Evolutionary conservation across 345 rosid genomes (phyloP), one percentile per base, ranked within the genome.

Genomic region (Rhodomyrtus tomentosa): DNA sequence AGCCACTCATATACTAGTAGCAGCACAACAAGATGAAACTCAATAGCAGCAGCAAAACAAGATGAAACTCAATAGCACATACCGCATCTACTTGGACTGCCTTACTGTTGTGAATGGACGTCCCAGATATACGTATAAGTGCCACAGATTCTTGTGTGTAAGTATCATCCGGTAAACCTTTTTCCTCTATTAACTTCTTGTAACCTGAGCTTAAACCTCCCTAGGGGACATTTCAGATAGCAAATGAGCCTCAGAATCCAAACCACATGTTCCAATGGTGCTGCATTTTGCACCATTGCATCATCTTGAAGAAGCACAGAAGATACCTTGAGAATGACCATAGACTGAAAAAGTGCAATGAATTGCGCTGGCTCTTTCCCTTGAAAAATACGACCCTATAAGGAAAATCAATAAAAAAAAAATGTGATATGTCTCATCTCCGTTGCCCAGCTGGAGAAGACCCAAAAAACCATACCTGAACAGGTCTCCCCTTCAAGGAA

Each of bases 311-410:
- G 62, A 55, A 50, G 49, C 62, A 80, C 85, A 59, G 55, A 55
- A 42, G 55, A 58, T 94, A 95, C 99, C 99, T 96, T 96, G 80
- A 98, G 96, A 62, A 95, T 91, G 59, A 95, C 91, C 98, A 96
- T 93, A 85, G 95, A 98, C 84, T 94, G 98, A 87, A 96, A 96
- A 88, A 98, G 95, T 18, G 98, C 95, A 87, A 96, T 72, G 83
- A 98, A 96, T 79, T 98, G 99, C 14, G 98, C 96, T 81, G 99
- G 98, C 90, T 98, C 99, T 89, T 93, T 98, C 82, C 95, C 99
- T 92, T 98, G 96, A 86, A 89, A 95, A 86, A 96, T 88, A 58
- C 93, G 95, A 83, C 95, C 98, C 99, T 98, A 92, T 79, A 87
- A 86, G 87, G 38, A 83, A 29, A 14, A n/a, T 42, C 1, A 10